Evolutionary conservation across 2,329 filamentous ascomycete genomes (phyloP), one percentile per base, ranked within the genome.

Genomic region (Pseudomassariella vexata): DNA sequence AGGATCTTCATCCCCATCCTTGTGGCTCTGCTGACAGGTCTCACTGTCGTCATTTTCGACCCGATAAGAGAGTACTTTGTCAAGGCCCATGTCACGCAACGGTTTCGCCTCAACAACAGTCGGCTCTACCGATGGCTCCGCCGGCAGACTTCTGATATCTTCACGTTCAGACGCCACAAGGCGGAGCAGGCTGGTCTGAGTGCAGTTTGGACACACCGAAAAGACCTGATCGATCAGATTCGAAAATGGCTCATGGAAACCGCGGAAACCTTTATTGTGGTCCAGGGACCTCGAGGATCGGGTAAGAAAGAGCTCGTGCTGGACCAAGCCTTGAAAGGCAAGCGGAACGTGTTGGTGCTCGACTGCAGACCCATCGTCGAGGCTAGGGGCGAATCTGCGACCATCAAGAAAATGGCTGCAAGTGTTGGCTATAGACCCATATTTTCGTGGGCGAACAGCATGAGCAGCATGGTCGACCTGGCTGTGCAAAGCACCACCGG

Each of bases 281-380:
- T 98, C 1, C 89, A 95, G 51, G 92, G 92, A 0, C 89, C 92
- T 5, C 78, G 88, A 31, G 92, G 90, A 6, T 94, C 87, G 0
- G 92, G 89, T 2, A 95, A 95, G 60, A 81, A 77, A 41, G 89
- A 95, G 46, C 71, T 96, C 9, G 80, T 96, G 3, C 56, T 95
- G 37, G 84, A 94, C 24, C 85, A 94, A 56, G 84, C 86, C 0
- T 67, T 96, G 11, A 77, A 83, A 42, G 76, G 77, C 6, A 77
- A 83, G 26, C 79, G 76, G 41, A 79, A 94, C 42, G 86, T 90
- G 28, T 65, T 96, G 3, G 66, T 94, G 4, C 76, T 96, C 26
- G 92, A 98, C 60, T 96, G 90, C 65, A 95, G 94, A 55, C 83
- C 85, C 1, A 85, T 96, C 9, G 82, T 90, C 37, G 90, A 96